Percentiles rank a stretch among this genome's conserved stretches.
Evolutionary conservation across 768 basidiomycete species (phyloP).

Genomic region (Coprinopsis strossmayeri): DNA sequence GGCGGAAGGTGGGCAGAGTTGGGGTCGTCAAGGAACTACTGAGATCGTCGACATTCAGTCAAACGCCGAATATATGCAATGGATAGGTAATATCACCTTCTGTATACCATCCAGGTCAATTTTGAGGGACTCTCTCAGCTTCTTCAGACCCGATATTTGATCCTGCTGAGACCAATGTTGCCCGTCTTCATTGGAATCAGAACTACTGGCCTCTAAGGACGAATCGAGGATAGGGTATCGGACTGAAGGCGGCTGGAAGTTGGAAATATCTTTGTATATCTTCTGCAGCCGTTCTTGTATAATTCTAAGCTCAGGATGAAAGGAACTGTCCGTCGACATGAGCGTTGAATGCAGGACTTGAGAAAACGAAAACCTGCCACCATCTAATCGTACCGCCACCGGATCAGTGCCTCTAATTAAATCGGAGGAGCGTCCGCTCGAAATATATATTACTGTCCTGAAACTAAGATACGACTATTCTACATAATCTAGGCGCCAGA

Average conservation of each 20-base stretch:
- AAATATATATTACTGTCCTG: no score
- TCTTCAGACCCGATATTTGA: conserved; percentile 38
- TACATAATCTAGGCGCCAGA: conserved; percentile 65
- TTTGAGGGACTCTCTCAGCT: conserved; percentile 37
- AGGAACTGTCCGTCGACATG: background rate
- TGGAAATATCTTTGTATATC: conserved; percentile 30
- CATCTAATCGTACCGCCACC: no score
- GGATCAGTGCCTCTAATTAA: no score
- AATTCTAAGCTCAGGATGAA: conserved; percentile 26
- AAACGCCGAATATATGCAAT: background rate
- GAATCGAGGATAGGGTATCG: conserved; percentile 42
- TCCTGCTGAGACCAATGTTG: conserved; percentile 35
- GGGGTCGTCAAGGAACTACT: conserved; percentile 62
- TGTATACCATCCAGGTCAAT: conserved; percentile 38
- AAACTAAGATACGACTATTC: conserved; percentile 7
- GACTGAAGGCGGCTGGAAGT: conserved; percentile 30
- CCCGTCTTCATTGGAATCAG: conserved; percentile 25
- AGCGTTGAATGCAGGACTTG: no score
- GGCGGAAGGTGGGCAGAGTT: conserved; percentile 37
- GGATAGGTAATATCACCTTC: conserved; percentile 26
- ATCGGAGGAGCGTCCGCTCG: no score
- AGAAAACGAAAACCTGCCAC: no score
- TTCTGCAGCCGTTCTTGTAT: conserved; percentile 22
- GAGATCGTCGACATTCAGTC: conserved; percentile 12
- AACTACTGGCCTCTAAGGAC: conserved; percentile 22